Percentiles rank a stretch among this genome's conserved stretches.
Conservation (phyloP, 2,329 filamentous ascomycete species). For the Pochonia chlamydosporia region DNA sequence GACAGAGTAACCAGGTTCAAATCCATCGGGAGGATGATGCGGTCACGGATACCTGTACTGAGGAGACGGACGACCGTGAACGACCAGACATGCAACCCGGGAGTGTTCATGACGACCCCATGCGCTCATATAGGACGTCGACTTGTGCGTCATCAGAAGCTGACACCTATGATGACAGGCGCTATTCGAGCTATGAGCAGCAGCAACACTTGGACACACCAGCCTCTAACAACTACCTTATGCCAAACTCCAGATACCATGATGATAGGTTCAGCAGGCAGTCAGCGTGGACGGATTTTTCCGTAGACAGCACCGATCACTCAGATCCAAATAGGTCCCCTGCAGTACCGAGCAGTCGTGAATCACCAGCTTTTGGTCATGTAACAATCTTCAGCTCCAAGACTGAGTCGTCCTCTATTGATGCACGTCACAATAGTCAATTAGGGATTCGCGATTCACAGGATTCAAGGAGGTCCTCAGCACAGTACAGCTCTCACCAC, state of each 20-base stretch:
- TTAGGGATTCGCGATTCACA: conserved; percentile 17
- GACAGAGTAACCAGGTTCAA: conserved; percentile 14
- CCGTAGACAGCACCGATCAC: conserved; percentile 46
- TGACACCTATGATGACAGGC: conserved; percentile 21
- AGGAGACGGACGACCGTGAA: conserved; percentile 27
- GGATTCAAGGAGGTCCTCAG: conserved; percentile 20
- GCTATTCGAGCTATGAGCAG: conserved; percentile 18
- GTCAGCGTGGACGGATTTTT: conserved; percentile 57
- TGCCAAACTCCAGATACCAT: conserved; percentile 38
- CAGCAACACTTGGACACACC: conserved; percentile 23
- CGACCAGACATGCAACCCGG: conserved; percentile 21
- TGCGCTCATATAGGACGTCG: conserved; percentile 30
- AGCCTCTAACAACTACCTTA: conserved; percentile 38
- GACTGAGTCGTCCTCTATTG: conserved; percentile 7
- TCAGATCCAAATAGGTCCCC: conserved; percentile 24
- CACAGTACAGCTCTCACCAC: conserved; percentile 28
- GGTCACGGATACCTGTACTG: conserved; percentile 29
- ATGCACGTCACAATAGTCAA: neutral
- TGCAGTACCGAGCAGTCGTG: conserved; percentile 20
- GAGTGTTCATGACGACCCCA: conserved; percentile 20
- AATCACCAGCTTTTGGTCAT: conserved; percentile 23
- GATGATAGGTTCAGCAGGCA: conserved; percentile 47
- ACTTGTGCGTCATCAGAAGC: conserved; percentile 34
- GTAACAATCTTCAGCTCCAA: conserved; percentile 24
- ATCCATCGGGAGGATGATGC: conserved; percentile 24